Conservation (phyloP, 1,139 yeast species). For the Lodderomyces oxycetoniae region DNA sequence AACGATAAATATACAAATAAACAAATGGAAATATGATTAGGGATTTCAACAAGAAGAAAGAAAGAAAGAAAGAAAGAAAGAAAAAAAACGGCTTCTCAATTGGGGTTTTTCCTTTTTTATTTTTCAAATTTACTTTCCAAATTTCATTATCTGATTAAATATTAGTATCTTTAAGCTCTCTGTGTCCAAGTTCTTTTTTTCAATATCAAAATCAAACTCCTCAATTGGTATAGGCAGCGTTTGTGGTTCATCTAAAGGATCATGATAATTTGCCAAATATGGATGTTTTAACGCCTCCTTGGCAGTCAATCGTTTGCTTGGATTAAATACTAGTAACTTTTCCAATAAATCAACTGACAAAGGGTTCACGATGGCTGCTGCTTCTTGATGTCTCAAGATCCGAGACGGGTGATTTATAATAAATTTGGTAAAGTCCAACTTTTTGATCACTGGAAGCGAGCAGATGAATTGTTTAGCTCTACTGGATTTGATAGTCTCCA, state of each 20-base stretch:
- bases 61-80: slow-evolving; percentile 1
- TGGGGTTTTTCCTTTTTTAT: not conserved
- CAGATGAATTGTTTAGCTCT: slow-evolving; percentile 85
- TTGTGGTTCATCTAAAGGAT: slow-evolving; percentile 76
- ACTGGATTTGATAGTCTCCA: slow-evolving; percentile 70
- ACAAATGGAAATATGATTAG: not conserved
- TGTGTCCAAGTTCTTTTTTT: slow-evolving; percentile 64
- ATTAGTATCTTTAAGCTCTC: slow-evolving; percentile 68
- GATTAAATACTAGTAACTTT: slow-evolving; percentile 74
- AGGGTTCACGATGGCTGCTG: slow-evolving; percentile 45
- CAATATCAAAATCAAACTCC: slow-evolving; percentile 78
- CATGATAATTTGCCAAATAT: slow-evolving; percentile 74
- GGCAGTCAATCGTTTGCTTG: slow-evolving; percentile 70
- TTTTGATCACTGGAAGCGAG: slow-evolving; percentile 48
- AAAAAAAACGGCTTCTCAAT: not conserved
- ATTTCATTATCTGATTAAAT: slow-evolving; percentile 53
- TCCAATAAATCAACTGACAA: slow-evolving; percentile 73
- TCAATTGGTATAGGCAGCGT: slow-evolving; percentile 69
- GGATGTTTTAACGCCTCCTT: slow-evolving; percentile 81
- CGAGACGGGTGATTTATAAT: slow-evolving; percentile 20
- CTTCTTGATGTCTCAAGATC: slow-evolving; percentile 15
- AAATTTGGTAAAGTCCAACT: slow-evolving; percentile 13
- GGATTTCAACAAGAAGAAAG: not conserved
- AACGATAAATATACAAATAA: slow-evolving; percentile 38
- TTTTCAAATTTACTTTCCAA: slow-evolving; percentile 1